These are phyloP conservation scores for Astrephomene gubernaculifera DNA, from an alignment of 139 green algal species.

Conservation along the genomic window DNA sequence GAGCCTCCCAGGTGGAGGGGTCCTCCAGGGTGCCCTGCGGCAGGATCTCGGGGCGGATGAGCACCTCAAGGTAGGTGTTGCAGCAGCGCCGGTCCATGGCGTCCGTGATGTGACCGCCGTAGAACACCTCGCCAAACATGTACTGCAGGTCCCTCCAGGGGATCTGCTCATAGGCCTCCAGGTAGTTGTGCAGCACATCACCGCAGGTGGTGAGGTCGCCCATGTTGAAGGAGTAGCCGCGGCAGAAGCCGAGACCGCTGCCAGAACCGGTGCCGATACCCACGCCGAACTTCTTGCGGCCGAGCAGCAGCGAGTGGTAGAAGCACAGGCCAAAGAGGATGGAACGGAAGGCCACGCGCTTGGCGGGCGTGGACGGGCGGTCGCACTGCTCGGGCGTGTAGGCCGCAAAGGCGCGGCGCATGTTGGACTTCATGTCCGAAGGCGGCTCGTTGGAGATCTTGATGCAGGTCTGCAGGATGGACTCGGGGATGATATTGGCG, in stretches of 20 bases:
- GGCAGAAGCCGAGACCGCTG: slow-evolving; percentile 89
- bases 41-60: slow-evolving; percentile 84
- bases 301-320: slow-evolving; percentile 91
- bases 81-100: slow-evolving; percentile 88
- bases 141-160: slow-evolving; percentile 90
- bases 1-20: slow-evolving; percentile 60
- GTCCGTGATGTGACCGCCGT: slow-evolving; percentile 91
- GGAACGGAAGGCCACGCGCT: slow-evolving; percentile 79
- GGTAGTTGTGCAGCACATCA: slow-evolving; percentile 90
- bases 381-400: slow-evolving; percentile 79
- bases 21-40: slow-evolving; percentile 64
- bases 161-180: slow-evolving; percentile 80
- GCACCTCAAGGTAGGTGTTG: slow-evolving; percentile 88
- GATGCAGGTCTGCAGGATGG: slow-evolving; percentile 86
- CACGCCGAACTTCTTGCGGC: slow-evolving; percentile 91
- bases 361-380: slow-evolving; percentile 65
- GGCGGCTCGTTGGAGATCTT: slow-evolving; percentile 90
- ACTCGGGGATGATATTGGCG: slow-evolving; percentile 85
- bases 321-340: slow-evolving; percentile 92
- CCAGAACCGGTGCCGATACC: slow-evolving; percentile 86
- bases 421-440: slow-evolving; percentile 91
- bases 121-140: slow-evolving; percentile 92
- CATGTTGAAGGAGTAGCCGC: slow-evolving; percentile 92
- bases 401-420: slow-evolving; percentile 82
- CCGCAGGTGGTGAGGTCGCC: slow-evolving; percentile 88